Evolutionary conservation across 441 rosid genomes (phyloP), one percentile per base, ranked within the genome.

Genomic region (Breynia disticha): DNA sequence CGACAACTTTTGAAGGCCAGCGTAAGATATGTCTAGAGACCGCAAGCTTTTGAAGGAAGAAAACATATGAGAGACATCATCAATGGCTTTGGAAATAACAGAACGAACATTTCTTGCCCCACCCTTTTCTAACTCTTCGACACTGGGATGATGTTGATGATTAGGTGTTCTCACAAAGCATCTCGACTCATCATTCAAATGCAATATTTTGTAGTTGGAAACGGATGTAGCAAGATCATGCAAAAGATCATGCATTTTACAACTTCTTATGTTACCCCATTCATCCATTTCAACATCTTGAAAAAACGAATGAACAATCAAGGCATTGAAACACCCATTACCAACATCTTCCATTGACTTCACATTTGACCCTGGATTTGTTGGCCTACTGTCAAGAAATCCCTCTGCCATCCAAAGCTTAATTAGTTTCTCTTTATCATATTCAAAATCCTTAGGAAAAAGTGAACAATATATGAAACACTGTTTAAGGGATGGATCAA

Each of bases 1-100:
- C 1, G 72, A 35, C 59, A 64, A 46, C 12, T 16, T 42, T 8
- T n/a, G 2, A 9, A 72, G 39, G 17, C 24, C 16, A 43, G 60
- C 18, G 19, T 41, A 50, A 6, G 19, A 8, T 4, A 68, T 18
- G 16, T 38, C 28, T 13, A 75, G 46, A 22, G 46, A 55, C 7
- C 71, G 66, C n/a, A 70, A 46, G 2, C 59, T 19, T 47, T 42
- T 42, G 19, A 69, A 46, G 11, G 37, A 48, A 46, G 24, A 14
- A 14, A 50, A 13, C 13, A 19, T 11, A 1, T n/a, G 6, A 37
- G 45, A 11, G 24, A 13, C 18, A 16, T 19, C n/a, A 61, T 9
- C 10, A 28, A n/a, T n/a, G n/a, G n/a, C n/a, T n/a, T 28, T 28
- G 35, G 35, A 28, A 28, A 28, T 4, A 28, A 28, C 7, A 28